Base-by-base conservation (phyloP, 1,284 basidiomycete genomes). In the Golubevia pallescens region DNA sequence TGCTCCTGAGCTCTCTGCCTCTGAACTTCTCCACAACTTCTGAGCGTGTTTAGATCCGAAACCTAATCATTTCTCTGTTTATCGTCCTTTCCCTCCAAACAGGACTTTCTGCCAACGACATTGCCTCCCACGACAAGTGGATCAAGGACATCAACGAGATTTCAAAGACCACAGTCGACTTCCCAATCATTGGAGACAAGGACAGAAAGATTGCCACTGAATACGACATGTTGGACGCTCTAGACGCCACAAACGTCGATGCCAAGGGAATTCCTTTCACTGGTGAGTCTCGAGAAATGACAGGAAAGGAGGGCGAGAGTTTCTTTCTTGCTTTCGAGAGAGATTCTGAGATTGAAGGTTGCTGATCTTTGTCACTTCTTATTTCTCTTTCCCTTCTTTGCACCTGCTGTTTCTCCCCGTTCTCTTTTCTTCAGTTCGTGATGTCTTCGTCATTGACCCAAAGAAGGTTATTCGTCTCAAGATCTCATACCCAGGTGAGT, bases 221-320 rank as follows among this genome's bases (percentile, higher is more conserved):
- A 51, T 95, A 95, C 85, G 94, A 95, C 86, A 99, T 99, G 97
- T 89, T 99, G 69, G 96, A 99, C 86, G 89, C 92, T 75, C 93
- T 96, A 86, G 94, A 97, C 86, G 90, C 93, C 60, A 96, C 95
- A 68, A 99, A 99, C 88, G 90, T 92, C 64, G 97, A 99, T 86
- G 89, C 89, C 62, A 96, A 96, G 88, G 94, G 95, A 61, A 88
- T 92, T 57, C 93, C 93, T 32, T 92, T 93, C 87, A 93, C 92
- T 38, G 34, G 92, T 91, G 71, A 68, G 86, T 77, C 55, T 61
- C 73, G 68, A n/a, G n/a, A n/a, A n/a, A n/a, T n/a, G 28, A 28
- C 28, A 28, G 28, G 28, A 28, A 28, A 28, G 28, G 28, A 28
- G 28, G 28, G 28, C 28, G 28, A 28, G 28, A 28, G 28, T 28